Base-by-base conservation (phyloP, 768 basidiomycete genomes). In the Infundibulicybe gibba region DNA sequence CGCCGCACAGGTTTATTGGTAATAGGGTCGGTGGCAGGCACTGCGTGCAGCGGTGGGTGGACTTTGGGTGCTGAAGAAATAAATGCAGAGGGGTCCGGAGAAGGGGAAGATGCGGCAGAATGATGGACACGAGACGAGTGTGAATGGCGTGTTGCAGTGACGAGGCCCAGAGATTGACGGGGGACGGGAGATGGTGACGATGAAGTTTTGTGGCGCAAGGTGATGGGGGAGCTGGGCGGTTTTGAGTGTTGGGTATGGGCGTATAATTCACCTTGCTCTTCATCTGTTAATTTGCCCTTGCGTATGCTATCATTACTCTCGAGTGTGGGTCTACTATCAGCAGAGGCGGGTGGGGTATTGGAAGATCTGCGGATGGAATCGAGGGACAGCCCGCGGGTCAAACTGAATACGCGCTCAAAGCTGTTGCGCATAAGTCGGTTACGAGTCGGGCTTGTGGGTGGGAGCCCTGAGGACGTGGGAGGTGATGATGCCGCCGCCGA, bases 371-470 rank as follows among this genome's bases (percentile, higher is more conserved):
- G 71, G 4, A 68, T 61, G 6, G 77, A 79, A 44, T 81, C 80
- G 45, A 80, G 65, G 60, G 76, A 79, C 50, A 73, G 56, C 14
- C 77, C 81, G 57, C 69, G 74, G 43, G 66, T 72, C 52, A 72
- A 71, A 55, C 65, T 76, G 60, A 77, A 77, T 11, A 85, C 66
- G 49, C 76, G 76, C 51, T 90, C 81, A 48, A 89, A 64, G 51
- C 81, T 81, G 35, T 65, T 79, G 41, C 84, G 75, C 56, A 85
- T 67, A 12, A 75, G 57, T 16, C 69, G 67, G 4, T 57, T 50
- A 14, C 54, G 57, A 15, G 60, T 53, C 33, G 59, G 52, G 2
- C 62, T 47, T 12, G 55, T 50, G 2, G 58, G 49, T 12, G 41
- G 33, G 12, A 40, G 17, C 1, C 14, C 45, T 21, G 32, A 11